A percentile compares a stretch with the other conserved stretches of the same genome.
phyloP scores from a whole-genome alignment of 768 basidiomycete species.

The Termitomyces sp. region DNA sequence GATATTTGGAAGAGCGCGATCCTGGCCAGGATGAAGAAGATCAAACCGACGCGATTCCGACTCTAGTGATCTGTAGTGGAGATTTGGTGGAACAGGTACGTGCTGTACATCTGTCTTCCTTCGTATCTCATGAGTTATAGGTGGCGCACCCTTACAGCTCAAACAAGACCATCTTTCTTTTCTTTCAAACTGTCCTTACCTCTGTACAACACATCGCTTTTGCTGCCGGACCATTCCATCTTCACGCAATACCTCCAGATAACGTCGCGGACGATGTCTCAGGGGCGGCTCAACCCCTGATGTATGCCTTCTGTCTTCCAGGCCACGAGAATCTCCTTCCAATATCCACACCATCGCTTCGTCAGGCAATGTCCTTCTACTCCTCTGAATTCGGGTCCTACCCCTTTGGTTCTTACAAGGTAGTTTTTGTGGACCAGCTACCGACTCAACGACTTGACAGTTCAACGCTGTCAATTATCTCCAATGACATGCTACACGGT shows the following conservation, averaged over 20 bases:
- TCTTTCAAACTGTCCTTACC: slow-evolving; percentile 78
- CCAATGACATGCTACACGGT: slow-evolving; percentile 78
- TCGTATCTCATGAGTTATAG: slow-evolving; percentile 30
- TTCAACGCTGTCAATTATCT: slow-evolving; percentile 76
- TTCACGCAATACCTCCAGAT: slow-evolving; percentile 63
- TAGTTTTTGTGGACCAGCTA: slow-evolving; percentile 90
- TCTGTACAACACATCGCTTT: slow-evolving; percentile 97
- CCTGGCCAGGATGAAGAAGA: slow-evolving; percentile 37
- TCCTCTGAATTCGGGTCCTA: slow-evolving; percentile 91
- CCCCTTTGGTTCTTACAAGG: slow-evolving; percentile 91
- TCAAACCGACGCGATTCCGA: slow-evolving; percentile 62
- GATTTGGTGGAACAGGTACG: slow-evolving; percentile 90
- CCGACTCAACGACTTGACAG: slow-evolving; percentile 78
- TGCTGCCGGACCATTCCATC: slow-evolving; percentile 91
- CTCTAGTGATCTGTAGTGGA: slow-evolving; percentile 89
- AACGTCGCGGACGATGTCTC: slow-evolving; percentile 54
- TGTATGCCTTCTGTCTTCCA: slow-evolving; percentile 91
- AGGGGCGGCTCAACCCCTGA: slow-evolving; percentile 60
- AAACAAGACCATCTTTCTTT: slow-evolving; percentile 92
- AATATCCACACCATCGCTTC: slow-evolving; percentile 69
- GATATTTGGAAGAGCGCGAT: slow-evolving; percentile 65
- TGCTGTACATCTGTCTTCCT: slow-evolving; percentile 4
- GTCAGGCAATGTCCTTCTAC: slow-evolving; percentile 90
- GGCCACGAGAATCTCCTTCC: slow-evolving; percentile 73
- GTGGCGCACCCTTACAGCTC: slow-evolving; percentile 92